These are phyloP conservation scores for Nematocida displodere DNA, from an alignment of 371 early-diverging fungal genomes.

Conservation along the genomic window DNA sequence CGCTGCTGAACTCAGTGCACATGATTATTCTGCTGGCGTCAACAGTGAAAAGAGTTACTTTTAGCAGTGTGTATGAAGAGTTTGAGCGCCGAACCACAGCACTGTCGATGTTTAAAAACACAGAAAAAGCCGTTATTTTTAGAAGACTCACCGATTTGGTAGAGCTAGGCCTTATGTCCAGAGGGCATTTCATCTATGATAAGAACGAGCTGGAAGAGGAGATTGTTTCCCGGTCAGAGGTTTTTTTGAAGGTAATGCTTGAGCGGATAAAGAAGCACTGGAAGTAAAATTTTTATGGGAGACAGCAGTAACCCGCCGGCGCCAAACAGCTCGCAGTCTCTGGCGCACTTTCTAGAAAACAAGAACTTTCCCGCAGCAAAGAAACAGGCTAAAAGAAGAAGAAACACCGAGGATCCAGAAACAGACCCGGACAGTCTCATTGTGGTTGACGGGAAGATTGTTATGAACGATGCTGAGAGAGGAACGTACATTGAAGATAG, in stretches of 20 bases:
- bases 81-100: slow-evolving; percentile 20
- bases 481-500: slow-evolving; percentile 44
- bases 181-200: slow-evolving; percentile 30
- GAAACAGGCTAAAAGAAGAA: slow-evolving; percentile 30
- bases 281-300: slow-evolving; percentile 44
- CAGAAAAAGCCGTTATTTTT: not conserved
- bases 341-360: slow-evolving; percentile 61
- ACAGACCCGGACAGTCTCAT: slow-evolving; percentile 44
- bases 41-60: slow-evolving; percentile 26
- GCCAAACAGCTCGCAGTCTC: too few relatives aligned
- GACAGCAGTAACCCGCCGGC: not conserved
- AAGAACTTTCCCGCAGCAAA: slow-evolving; percentile 55
- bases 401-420: not conserved
- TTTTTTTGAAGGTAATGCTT: slow-evolving; percentile 45
- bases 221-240: slow-evolving; percentile 5
- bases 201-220: slow-evolving; percentile 22
- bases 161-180: slow-evolving; percentile 3
- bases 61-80: slow-evolving; percentile 41
- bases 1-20: slow-evolving; percentile 27
- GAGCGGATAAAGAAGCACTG: slow-evolving; percentile 37
- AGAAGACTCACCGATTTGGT: slow-evolving; percentile 23
- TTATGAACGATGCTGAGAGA: slow-evolving; percentile 47
- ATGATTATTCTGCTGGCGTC: slow-evolving; percentile 28
- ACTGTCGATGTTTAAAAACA: slow-evolving; percentile 1
- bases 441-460: slow-evolving; percentile 59